A percentile compares a stretch with the other conserved stretches of the same genome.
Conservation (phyloP, 805 yeast genomes). For the Saccharomyces paradoxus region DNA sequence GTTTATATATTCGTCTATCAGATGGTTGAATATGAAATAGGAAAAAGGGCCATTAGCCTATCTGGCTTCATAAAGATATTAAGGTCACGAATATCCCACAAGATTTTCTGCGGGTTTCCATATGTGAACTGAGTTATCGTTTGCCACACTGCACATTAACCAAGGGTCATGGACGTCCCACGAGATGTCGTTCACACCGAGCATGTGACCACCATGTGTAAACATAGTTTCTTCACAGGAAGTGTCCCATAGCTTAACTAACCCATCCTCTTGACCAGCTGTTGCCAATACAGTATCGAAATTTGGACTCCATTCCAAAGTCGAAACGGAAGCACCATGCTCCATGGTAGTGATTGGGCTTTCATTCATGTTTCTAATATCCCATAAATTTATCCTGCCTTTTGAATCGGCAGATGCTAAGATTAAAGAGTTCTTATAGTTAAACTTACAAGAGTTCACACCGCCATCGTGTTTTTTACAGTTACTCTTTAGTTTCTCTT, state of each 20-base stretch:
- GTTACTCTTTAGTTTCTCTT: background rate
- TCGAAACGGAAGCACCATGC: slow-evolving; percentile 49
- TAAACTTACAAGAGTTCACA: slow-evolving; percentile 53
- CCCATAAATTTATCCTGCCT: slow-evolving; percentile 58
- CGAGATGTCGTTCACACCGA: slow-evolving; percentile 74
- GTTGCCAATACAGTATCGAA: slow-evolving; percentile 49
- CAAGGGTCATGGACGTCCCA: slow-evolving; percentile 73
- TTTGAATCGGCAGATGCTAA: slow-evolving; percentile 60
- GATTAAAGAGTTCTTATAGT: slow-evolving; percentile 45
- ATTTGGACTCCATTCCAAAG: slow-evolving; percentile 66
- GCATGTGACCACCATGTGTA: slow-evolving; percentile 77
- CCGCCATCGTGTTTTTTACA: slow-evolving; percentile 23
- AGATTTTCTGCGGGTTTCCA: slow-evolving; percentile 58
- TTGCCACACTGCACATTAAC: slow-evolving; percentile 69
- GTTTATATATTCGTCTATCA: background rate
- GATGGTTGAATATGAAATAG: background rate
- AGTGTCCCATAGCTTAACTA: slow-evolving; percentile 55
- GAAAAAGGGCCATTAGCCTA: background rate
- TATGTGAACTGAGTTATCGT: slow-evolving; percentile 79
- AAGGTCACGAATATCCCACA: slow-evolving; percentile 17
- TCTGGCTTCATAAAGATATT: slow-evolving; percentile 2
- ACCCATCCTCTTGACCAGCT: slow-evolving; percentile 55
- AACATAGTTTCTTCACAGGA: slow-evolving; percentile 38
- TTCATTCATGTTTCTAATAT: slow-evolving; percentile 41
- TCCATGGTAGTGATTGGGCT: slow-evolving; percentile 25